Evolutionary conservation across 192 early-diverging fungal genomes (phyloP).

Genomic region (Oehlia diaphana): DNA sequence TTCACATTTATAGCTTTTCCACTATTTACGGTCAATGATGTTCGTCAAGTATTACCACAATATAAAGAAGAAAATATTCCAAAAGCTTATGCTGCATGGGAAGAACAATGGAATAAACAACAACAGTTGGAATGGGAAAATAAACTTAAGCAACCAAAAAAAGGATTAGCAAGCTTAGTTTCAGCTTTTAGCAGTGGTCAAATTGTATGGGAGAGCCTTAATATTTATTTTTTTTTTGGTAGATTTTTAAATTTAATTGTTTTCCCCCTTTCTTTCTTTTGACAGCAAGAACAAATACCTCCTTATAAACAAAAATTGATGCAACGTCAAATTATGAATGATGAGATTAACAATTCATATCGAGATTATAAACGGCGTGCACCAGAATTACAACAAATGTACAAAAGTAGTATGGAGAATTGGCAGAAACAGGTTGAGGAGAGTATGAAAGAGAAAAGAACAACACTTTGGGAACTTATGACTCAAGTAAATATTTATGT

Average conservation of each 20-base stretch:
- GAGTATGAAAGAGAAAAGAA: constrained; percentile 88
- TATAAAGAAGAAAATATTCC: constrained; percentile 73
- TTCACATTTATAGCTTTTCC: constrained; percentile 47
- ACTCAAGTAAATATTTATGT: constrained; percentile 39
- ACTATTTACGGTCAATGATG: constrained; percentile 66
- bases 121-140: constrained; percentile 69
- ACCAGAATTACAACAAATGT: constrained; percentile 68
- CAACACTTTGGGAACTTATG: constrained; percentile 83
- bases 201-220: background rate
- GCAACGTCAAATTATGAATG: constrained; percentile 57
- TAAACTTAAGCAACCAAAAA: constrained; percentile 53
- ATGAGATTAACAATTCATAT: constrained; percentile 61
- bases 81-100: constrained; percentile 66
- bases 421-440: constrained; percentile 60
- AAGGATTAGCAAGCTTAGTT: constrained; percentile 57
- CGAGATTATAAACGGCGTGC: constrained; percentile 66
- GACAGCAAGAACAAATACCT: constrained; percentile 58
- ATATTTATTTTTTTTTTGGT: background rate
- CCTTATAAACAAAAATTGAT: constrained; percentile 61
- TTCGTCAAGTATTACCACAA: constrained; percentile 67
- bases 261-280: background rate
- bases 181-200: constrained; percentile 44
- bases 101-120: constrained; percentile 64
- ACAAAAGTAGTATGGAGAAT: constrained; percentile 64
- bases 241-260: background rate